Conservation (phyloP, 192 early-diverging fungal genomes). For the Coemansia sp. region DNA sequence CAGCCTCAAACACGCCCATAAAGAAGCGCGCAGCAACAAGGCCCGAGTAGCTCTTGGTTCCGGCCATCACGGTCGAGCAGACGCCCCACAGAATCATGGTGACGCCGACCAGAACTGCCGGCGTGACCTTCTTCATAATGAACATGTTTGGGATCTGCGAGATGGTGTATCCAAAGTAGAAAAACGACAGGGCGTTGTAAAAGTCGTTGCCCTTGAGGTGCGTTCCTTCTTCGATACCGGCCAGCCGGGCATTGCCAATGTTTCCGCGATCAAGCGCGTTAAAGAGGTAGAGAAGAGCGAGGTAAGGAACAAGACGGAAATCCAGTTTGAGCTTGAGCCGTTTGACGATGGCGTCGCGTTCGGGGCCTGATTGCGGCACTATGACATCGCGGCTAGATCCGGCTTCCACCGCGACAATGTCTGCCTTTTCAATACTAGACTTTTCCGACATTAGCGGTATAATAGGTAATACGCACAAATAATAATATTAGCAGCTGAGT, state of each 20-base stretch:
- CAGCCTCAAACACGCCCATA: constrained; percentile 64
- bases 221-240: constrained; percentile 46
- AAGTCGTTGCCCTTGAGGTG: constrained; percentile 54
- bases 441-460: constrained; percentile 10
- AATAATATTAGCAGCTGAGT: background rate
- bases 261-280: constrained; percentile 71
- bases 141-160: constrained; percentile 82
- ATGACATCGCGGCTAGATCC: constrained; percentile 6
- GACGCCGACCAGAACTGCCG: constrained; percentile 60
- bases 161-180: constrained; percentile 63
- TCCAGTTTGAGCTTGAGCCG: constrained; percentile 60
- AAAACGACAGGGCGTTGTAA: constrained; percentile 53
- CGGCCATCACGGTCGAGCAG: constrained; percentile 63
- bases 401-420: background rate
- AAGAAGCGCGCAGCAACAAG: constrained; percentile 48
- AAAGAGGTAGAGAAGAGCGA: constrained; percentile 66
- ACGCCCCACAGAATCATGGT: constrained; percentile 73
- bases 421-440: constrained; percentile 2
- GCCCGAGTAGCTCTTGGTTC: constrained; percentile 35
- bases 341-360: constrained; percentile 43
- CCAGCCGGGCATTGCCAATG: constrained; percentile 68
- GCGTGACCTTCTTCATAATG: constrained; percentile 63
- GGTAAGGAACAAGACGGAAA: constrained; percentile 59
- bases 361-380: constrained; percentile 38
- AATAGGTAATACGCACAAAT: background rate